A percentile compares a stretch with the other conserved stretches of the same genome.
Evolutionary conservation across 2,329 filamentous ascomycete genomes (phyloP).

Genomic region (Didymella exigua): DNA sequence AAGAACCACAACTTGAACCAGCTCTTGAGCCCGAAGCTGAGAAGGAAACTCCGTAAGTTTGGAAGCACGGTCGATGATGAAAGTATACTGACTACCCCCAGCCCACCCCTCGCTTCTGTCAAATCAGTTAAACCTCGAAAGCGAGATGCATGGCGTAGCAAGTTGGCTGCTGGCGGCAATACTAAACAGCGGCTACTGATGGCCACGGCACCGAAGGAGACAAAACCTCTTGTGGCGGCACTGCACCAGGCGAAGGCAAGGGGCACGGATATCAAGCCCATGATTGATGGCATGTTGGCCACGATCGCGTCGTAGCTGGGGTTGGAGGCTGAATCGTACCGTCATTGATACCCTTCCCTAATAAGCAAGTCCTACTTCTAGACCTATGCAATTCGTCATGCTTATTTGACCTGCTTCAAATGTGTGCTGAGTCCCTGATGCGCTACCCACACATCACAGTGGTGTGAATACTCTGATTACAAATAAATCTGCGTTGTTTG

Average conservation of each 20-base stretch:
- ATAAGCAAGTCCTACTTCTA: not conserved
- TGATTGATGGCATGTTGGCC: slow-evolving; percentile 21
- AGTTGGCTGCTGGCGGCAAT: slow-evolving; percentile 8
- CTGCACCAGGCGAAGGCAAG: slow-evolving; percentile 32
- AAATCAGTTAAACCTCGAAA: slow-evolving; percentile 17
- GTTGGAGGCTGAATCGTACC: not conserved
- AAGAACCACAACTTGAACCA: not conserved
- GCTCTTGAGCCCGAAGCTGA: slow-evolving; percentile 5
- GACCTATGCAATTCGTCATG: not conserved
- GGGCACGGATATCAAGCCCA: slow-evolving; percentile 29
- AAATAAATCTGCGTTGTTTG: too few relatives aligned
- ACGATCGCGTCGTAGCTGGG: slow-evolving; percentile 3
- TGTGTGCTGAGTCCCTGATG: too few relatives aligned
- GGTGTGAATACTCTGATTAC: not conserved
- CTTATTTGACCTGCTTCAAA: not conserved
- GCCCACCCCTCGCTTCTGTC: slow-evolving; percentile 3
- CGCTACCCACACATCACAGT: too few relatives aligned
- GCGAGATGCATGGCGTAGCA: slow-evolving; percentile 21
- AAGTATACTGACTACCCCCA: not conserved
- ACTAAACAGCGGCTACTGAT: slow-evolving; percentile 16
- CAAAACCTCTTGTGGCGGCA: slow-evolving; percentile 21
- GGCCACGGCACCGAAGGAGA: slow-evolving; percentile 17
- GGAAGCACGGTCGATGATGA: not conserved
- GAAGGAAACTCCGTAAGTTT: slow-evolving; percentile 1
- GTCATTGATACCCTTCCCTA: not conserved